These are phyloP conservation scores for Geum urbanum DNA, from an alignment of 306 rosid species.

Conservation along the genomic window DNA sequence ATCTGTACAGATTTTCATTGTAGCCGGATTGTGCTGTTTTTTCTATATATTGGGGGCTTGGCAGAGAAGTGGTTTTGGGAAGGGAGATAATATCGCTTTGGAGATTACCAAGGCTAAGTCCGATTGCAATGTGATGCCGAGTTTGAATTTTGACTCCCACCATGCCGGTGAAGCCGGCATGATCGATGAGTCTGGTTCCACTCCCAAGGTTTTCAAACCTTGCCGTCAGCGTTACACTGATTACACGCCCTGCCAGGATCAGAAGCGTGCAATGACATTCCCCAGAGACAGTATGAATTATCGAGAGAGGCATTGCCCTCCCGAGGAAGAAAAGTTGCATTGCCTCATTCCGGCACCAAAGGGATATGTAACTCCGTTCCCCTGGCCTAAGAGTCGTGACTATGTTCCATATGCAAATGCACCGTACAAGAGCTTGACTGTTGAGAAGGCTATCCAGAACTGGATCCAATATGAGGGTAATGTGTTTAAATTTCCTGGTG, in stretches of 20 bases:
- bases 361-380: slow-evolving; percentile 94
- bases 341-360: slow-evolving; percentile 93
- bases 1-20: slow-evolving; percentile 72
- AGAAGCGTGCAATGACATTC: slow-evolving; percentile 88
- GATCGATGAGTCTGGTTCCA: slow-evolving; percentile 44
- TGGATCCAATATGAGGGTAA: slow-evolving; percentile 97
- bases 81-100: slow-evolving; percentile 84
- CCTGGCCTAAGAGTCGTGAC: slow-evolving; percentile 98
- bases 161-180: slow-evolving; percentile 66
- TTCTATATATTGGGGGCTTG: slow-evolving; percentile 90
- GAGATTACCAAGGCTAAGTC: slow-evolving; percentile 58
- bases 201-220: slow-evolving; percentile 53
- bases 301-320: slow-evolving; percentile 90
- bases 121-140: slow-evolving; percentile 55
- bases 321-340: slow-evolving; percentile 71
- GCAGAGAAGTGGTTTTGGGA: slow-evolving; percentile 96
- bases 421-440: slow-evolving; percentile 93
- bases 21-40: slow-evolving; percentile 81
- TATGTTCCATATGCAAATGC: slow-evolving; percentile 97
- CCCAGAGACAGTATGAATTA: slow-evolving; percentile 76
- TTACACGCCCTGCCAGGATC: slow-evolving; percentile 98
- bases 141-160: slow-evolving; percentile 78
- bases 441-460: slow-evolving; percentile 98
- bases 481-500: slow-evolving; percentile 90
- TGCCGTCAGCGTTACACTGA: slow-evolving; percentile 50